These are phyloP conservation scores for Serendipita sp. DNA, from an alignment of 768 basidiomycete genomes.

Conservation along the genomic window DNA sequence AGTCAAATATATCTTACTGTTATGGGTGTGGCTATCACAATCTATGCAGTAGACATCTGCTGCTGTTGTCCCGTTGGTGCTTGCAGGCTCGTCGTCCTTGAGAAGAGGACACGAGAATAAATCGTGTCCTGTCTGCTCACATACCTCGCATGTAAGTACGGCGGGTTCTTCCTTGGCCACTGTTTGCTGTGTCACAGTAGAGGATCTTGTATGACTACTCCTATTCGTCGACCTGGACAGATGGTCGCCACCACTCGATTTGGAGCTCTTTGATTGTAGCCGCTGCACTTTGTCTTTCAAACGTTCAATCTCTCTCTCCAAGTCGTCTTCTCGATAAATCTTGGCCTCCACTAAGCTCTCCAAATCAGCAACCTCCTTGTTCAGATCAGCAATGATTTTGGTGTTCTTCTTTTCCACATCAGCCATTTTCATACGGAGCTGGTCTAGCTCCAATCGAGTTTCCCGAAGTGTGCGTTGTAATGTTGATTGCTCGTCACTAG, in stretches of 20 bases:
- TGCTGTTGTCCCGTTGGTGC: slow-evolving; percentile 10
- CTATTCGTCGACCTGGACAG: not conserved
- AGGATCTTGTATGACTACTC: not conserved
- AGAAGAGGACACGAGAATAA: slow-evolving; percentile 71
- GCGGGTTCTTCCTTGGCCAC: slow-evolving; percentile 9
- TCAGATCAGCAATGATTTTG: slow-evolving; percentile 59
- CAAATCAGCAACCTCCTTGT: slow-evolving; percentile 83
- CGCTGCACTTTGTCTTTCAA: slow-evolving; percentile 46
- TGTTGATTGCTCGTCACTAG: not conserved
- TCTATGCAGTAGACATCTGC: not conserved
- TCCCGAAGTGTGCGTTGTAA: not conserved
- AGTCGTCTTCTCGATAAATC: slow-evolving; percentile 87
- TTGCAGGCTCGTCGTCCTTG: slow-evolving; percentile 32
- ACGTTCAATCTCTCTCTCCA: slow-evolving; percentile 69
- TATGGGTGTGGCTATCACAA: not conserved
- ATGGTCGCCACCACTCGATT: not conserved
- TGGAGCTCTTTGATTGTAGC: not conserved
- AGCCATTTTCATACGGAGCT: slow-evolving; percentile 43
- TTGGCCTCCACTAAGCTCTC: slow-evolving; percentile 91
- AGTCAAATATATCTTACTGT: not conserved
- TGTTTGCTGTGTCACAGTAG: not conserved
- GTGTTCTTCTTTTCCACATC: slow-evolving; percentile 66
- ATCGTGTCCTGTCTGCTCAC: slow-evolving; percentile 72
- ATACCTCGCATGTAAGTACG: slow-evolving; percentile 54
- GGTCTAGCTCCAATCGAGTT: slow-evolving; percentile 11